phyloP scores from a whole-genome alignment of 805 yeast genomes.

The Diddensiella santjacobensis region DNA sequence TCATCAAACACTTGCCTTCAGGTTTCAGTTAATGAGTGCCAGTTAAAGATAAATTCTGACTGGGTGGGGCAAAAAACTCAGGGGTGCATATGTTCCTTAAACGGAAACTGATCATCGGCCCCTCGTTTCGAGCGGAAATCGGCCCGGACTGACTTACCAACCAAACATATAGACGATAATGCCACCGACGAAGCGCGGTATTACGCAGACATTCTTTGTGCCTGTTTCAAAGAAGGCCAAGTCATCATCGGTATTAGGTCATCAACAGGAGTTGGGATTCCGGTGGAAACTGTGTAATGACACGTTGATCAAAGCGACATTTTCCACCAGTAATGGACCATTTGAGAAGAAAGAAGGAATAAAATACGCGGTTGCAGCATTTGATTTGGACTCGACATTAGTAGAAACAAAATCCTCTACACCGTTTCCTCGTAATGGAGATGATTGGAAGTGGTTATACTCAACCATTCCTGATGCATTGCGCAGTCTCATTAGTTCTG shows the following conservation, averaged over 20 bases:
- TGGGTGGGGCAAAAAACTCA: no score
- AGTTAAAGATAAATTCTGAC: no score
- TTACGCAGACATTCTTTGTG: not conserved
- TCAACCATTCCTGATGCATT: slow-evolving; percentile 7
- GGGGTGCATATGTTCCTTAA: no score
- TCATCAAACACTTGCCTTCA: no score
- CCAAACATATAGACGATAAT: no score
- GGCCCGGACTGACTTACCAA: no score
- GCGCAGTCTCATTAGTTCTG: slow-evolving; percentile 13
- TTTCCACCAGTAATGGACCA: slow-evolving; percentile 2
- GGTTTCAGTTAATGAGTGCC: no score
- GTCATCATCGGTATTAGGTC: not conserved
- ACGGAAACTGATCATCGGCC: no score
- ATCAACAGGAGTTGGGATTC: not conserved
- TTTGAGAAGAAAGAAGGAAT: not conserved
- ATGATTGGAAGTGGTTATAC: slow-evolving; percentile 71
- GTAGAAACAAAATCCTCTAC: slow-evolving; percentile 60
- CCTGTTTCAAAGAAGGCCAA: not conserved
- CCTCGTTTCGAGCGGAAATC: no score
- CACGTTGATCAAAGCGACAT: slow-evolving; percentile 6
- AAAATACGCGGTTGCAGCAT: slow-evolving; percentile 52
- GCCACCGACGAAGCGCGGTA: not conserved
- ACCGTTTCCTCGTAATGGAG: slow-evolving; percentile 52
- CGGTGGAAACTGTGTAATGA: not conserved
- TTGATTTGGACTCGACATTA: slow-evolving; percentile 83